Evolutionary conservation across 2,329 filamentous ascomycete genomes (phyloP).

Genomic region (Mycosphaerella arachidis): DNA sequence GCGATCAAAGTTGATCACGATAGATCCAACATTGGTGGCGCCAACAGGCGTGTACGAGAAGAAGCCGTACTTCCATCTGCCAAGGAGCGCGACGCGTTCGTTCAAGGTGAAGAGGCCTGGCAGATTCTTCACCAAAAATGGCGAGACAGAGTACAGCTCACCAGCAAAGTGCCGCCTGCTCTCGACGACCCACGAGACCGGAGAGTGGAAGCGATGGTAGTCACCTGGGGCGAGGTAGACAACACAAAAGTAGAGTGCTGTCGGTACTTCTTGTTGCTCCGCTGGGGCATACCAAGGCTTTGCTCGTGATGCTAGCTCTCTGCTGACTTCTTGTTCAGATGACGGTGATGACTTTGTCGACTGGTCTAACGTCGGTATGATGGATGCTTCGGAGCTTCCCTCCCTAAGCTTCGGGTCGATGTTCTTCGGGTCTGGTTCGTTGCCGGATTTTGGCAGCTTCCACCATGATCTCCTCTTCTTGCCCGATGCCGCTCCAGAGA

Average conservation of each 20-base stretch:
- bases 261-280: constrained; percentile 40
- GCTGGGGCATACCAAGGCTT: constrained; percentile 44
- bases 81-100: constrained; percentile 88
- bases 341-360: constrained; percentile 62
- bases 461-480: constrained; percentile 20
- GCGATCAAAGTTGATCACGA: constrained; percentile 93
- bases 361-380: constrained; percentile 54
- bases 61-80: constrained; percentile 94
- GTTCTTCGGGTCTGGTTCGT: constrained; percentile 15
- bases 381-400: constrained; percentile 29
- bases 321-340: constrained; percentile 79
- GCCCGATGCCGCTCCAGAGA: constrained; percentile 58
- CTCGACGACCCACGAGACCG: constrained; percentile 91
- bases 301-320: constrained; percentile 67
- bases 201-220: constrained; percentile 97
- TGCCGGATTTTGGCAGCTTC: constrained; percentile 30
- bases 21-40: constrained; percentile 94
- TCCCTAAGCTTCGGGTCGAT: constrained; percentile 15
- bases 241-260: constrained; percentile 84
- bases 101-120: constrained; percentile 95
- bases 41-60: constrained; percentile 95
- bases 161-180: constrained; percentile 94
- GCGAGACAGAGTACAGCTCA: constrained; percentile 90
- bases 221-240: constrained; percentile 95
- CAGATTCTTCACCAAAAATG: constrained; percentile 86